These are phyloP conservation scores for Blastobotrys serpentis DNA, from an alignment of 1,139 yeast genomes.

Conservation along the genomic window DNA sequence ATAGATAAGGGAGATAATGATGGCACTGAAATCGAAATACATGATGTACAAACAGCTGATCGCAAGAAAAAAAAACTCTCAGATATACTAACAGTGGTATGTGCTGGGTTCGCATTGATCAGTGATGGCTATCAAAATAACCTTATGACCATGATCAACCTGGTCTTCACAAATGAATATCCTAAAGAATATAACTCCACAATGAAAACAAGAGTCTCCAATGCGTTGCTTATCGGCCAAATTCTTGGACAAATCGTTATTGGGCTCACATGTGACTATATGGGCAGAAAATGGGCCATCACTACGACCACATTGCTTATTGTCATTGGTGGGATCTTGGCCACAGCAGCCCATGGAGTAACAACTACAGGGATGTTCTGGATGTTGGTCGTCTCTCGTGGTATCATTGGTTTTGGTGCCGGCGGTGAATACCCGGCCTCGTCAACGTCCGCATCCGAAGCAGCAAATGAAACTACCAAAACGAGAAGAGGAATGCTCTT, in stretches of 20 bases:
- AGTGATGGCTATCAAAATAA: slow-evolving; percentile 66
- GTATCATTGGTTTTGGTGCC: slow-evolving; percentile 67
- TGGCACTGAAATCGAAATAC: not conserved
- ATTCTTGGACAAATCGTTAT: slow-evolving; percentile 56
- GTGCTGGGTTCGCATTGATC: slow-evolving; percentile 60
- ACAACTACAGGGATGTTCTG: slow-evolving; percentile 60
- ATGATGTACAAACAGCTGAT: not conserved
- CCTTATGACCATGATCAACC: slow-evolving; percentile 58
- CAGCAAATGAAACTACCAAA: slow-evolving; percentile 66
- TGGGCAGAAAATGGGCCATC: slow-evolving; percentile 60
- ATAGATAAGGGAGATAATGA: slow-evolving; percentile 1
- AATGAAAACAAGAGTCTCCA: slow-evolving; percentile 57
- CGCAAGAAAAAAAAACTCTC: not conserved
- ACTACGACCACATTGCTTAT: slow-evolving; percentile 53
- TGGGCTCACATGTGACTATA: slow-evolving; percentile 56
- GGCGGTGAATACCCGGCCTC: slow-evolving; percentile 79
- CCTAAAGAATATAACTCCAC: slow-evolving; percentile 45
- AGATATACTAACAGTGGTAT: slow-evolving; percentile 46
- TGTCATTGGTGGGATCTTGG: slow-evolving; percentile 55
- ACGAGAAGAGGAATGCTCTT: slow-evolving; percentile 61
- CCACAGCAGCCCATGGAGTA: slow-evolving; percentile 62
- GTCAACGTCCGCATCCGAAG: slow-evolving; percentile 67
- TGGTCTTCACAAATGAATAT: slow-evolving; percentile 48
- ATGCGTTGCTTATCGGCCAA: slow-evolving; percentile 57
- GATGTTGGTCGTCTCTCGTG: slow-evolving; percentile 69